phyloP scores from a whole-genome alignment of 345 rosid species.

The Gossypium bickii region DNA sequence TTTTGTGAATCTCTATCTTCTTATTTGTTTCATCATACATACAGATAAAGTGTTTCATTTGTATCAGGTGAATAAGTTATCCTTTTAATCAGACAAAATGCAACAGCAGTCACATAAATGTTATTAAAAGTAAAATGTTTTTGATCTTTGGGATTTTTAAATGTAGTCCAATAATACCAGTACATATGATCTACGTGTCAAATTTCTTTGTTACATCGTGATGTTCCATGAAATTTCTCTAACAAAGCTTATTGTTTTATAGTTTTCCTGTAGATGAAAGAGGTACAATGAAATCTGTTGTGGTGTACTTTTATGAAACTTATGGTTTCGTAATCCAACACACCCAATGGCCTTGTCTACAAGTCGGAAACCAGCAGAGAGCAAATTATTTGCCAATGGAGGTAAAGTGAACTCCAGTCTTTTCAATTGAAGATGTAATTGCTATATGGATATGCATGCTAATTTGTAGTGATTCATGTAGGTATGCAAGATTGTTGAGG shows the following conservation, averaged over 20 bases:
- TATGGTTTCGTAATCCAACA: conserved; percentile 73
- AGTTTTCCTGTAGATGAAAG: conserved; percentile 89
- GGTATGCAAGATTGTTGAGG: conserved; percentile 98
- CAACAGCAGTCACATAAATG: neutral
- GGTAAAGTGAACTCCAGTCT: conserved; percentile 29
- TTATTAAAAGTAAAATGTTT: neutral
- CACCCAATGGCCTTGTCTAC: conserved; percentile 82
- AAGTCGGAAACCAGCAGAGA: conserved; percentile 88
- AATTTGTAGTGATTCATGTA: conserved; percentile 20
- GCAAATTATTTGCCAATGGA: conserved; percentile 96
- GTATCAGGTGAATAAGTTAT: neutral
- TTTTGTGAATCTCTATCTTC: neutral
- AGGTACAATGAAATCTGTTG: conserved; percentile 83
- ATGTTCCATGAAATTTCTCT: neutral
- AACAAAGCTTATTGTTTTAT: conserved; percentile 16
- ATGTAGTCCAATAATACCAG: neutral
- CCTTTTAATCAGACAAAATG: too few relatives aligned
- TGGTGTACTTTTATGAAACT: conserved; percentile 75
- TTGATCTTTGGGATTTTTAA: neutral
- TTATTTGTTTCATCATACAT: neutral
- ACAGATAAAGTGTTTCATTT: neutral
- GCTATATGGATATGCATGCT: neutral
- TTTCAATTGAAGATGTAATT: neutral
- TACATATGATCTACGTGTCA: neutral
- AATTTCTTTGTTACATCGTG: neutral